Percentiles rank a stretch among this genome's conserved stretches.
phyloP scores from a whole-genome alignment of 306 rosid genomes.

The Vigna nakashimae region DNA sequence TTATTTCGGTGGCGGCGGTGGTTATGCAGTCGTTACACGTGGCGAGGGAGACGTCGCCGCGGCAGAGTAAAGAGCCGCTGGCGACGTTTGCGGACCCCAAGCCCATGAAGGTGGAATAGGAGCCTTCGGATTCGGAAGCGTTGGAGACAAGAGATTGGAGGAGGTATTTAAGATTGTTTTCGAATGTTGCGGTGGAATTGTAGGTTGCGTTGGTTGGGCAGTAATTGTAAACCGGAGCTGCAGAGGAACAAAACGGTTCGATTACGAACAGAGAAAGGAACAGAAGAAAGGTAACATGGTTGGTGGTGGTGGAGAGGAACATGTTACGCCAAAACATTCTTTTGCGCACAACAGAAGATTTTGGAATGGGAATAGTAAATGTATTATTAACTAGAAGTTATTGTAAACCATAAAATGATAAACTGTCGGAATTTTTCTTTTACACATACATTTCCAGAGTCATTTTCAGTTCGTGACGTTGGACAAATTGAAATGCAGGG shows the following conservation, averaged over 20 bases:
- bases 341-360: too few relatives aligned
- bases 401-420: neutral
- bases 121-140: constrained; percentile 28
- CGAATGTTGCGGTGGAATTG: constrained; percentile 43
- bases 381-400: neutral
- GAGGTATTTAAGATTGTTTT: constrained; percentile 53
- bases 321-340: neutral
- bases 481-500: neutral
- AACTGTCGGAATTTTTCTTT: neutral
- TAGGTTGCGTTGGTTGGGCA: constrained; percentile 47
- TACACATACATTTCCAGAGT: too few relatives aligned
- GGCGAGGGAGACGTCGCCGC: constrained; percentile 50
- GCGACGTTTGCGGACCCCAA: constrained; percentile 22
- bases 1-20: constrained; percentile 37
- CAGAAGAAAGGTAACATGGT: neutral
- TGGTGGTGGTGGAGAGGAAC: neutral
- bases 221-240: constrained; percentile 21
- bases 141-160: constrained; percentile 52
- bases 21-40: constrained; percentile 49
- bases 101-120: constrained; percentile 41
- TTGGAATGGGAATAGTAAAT: neutral
- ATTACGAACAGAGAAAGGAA: constrained; percentile 5
- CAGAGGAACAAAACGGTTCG: neutral
- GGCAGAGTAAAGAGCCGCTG: constrained; percentile 60
- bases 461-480: neutral